A percentile compares a stretch with the other conserved stretches of the same genome.
These are phyloP conservation scores for Fistulinella prunicolor DNA, from an alignment of 768 basidiomycete genomes.

Conservation along the genomic window DNA sequence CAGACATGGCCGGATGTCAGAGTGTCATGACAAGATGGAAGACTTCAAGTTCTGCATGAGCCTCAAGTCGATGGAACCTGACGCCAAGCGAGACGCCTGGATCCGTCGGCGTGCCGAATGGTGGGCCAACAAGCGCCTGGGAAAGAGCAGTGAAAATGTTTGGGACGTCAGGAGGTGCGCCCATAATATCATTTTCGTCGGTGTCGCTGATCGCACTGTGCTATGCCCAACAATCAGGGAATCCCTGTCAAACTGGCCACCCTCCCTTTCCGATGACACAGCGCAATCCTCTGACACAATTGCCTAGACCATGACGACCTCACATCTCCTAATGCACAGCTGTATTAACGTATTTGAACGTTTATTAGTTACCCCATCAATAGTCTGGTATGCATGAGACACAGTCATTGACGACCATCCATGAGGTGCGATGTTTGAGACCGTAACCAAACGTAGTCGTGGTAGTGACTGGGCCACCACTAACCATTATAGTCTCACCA, in stretches of 20 bases:
- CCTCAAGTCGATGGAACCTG: conserved; percentile 72
- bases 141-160: conserved; percentile 88
- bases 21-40: conserved; percentile 75
- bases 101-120: conserved; percentile 85
- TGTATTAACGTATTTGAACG: not conserved
- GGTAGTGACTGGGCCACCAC: not conserved
- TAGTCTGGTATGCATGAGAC: too few species aligned
- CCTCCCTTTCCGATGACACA: conserved; percentile 19
- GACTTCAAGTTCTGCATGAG: conserved; percentile 96
- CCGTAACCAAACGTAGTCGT: too few species aligned
- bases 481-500: conserved; percentile 7
- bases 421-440: too few species aligned
- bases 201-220: conserved; percentile 6
- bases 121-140: conserved; percentile 81
- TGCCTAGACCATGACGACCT: conserved; percentile 5
- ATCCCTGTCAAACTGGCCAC: conserved; percentile 28
- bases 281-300: conserved; percentile 24
- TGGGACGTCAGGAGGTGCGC: conserved; percentile 87
- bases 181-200: not conserved
- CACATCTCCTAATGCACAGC: not conserved
- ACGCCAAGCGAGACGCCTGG: conserved; percentile 80
- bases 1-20: conserved; percentile 70
- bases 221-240: conserved; percentile 21
- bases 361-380: not conserved
- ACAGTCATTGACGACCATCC: too few species aligned